These are phyloP conservation scores for Flaveria robusta DNA, from an alignment of 129 eudicot species.

Conservation along the genomic window DNA sequence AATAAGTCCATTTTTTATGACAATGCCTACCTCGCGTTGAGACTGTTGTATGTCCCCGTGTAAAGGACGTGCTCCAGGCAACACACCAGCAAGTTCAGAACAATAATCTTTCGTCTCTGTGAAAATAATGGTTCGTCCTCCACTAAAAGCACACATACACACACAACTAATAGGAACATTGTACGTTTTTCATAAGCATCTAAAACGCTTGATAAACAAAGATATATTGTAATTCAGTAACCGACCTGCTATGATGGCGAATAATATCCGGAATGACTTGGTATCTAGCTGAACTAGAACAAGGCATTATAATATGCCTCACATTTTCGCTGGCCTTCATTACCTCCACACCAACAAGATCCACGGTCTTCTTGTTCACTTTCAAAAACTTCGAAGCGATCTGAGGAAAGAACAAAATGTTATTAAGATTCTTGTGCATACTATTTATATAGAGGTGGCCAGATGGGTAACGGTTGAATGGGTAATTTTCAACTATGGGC, in stretches of 20 bases:
- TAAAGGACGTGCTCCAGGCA: conserved; percentile 86
- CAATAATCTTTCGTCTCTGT: conserved; percentile 84
- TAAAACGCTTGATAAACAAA: not conserved
- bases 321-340: conserved; percentile 74
- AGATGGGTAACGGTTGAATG: not conserved
- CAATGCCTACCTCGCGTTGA: conserved; percentile 63
- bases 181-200: not conserved
- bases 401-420: conserved; percentile 37
- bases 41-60: conserved; percentile 93
- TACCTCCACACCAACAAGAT: conserved; percentile 68
- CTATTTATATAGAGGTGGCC: not conserved
- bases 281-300: conserved; percentile 73
- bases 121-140: conserved; percentile 83
- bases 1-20: not conserved
- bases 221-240: conserved; percentile 28
- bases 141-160: conserved; percentile 45
- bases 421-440: not conserved
- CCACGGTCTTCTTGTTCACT: conserved; percentile 64
- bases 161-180: not conserved
- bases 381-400: conserved; percentile 69
- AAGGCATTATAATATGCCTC: conserved; percentile 78
- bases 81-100: conserved; percentile 73
- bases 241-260: conserved; percentile 80
- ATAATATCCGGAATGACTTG: conserved; percentile 91
- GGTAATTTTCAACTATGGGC: not conserved